phyloP scores from a whole-genome alignment of 805 yeast genomes.

The Candida koratica region DNA sequence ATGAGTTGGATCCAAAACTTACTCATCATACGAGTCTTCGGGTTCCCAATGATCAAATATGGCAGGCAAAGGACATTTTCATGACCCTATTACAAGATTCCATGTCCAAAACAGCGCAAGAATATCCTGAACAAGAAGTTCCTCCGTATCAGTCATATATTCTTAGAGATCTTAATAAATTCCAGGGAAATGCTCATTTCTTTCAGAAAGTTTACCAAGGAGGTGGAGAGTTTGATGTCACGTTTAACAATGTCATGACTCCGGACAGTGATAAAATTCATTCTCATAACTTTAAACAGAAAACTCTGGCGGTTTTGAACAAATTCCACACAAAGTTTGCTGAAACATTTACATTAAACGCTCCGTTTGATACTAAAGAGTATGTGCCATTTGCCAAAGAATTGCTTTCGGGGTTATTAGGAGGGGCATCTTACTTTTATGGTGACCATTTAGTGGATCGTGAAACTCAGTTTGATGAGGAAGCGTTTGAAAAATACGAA shows the following conservation, averaged over 20 bases:
- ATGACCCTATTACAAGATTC: slow-evolving; percentile 67
- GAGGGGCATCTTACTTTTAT: slow-evolving; percentile 84
- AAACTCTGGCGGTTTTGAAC: slow-evolving; percentile 28
- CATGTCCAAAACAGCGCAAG: slow-evolving; percentile 42
- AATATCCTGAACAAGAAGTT: slow-evolving; percentile 17
- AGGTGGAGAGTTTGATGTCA: slow-evolving; percentile 66
- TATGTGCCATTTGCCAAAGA: slow-evolving; percentile 67
- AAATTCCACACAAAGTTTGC: slow-evolving; percentile 53
- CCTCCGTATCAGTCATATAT: slow-evolving; percentile 51
- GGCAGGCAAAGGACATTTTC: slow-evolving; percentile 79
- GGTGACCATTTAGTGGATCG: slow-evolving; percentile 84
- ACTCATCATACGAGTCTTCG: slow-evolving; percentile 65
- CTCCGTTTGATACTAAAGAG: slow-evolving; percentile 48
- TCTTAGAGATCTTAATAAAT: slow-evolving; percentile 54
- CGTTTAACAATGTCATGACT: slow-evolving; percentile 49
- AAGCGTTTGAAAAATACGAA: slow-evolving; percentile 54
- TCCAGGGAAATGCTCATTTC: slow-evolving; percentile 74
- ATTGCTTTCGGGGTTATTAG: slow-evolving; percentile 74
- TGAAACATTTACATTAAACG: slow-evolving; percentile 44
- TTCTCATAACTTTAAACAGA: slow-evolving; percentile 30
- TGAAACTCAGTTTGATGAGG: slow-evolving; percentile 61
- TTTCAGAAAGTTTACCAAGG: slow-evolving; percentile 77
- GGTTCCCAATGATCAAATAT: slow-evolving; percentile 66
- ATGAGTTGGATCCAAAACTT: slow-evolving; percentile 50
- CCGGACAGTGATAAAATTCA: slow-evolving; percentile 35